Evolutionary conservation across 1,284 basidiomycete species (phyloP).

Genomic region (Ustilago nuda): DNA sequence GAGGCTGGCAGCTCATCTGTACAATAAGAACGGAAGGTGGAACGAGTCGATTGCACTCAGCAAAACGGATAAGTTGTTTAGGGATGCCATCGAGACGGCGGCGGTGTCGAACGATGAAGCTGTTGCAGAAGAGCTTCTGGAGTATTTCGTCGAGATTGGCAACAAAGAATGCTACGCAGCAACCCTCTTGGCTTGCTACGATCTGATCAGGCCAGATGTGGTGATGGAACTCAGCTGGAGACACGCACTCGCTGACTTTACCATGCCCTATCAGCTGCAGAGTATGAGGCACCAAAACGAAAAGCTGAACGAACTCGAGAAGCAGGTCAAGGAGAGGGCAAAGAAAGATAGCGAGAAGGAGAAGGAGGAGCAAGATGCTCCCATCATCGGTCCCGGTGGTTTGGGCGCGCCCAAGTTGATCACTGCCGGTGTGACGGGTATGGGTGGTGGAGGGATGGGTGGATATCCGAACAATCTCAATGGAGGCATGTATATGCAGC

Average conservation of each 20-base stretch:
- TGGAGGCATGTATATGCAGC: constrained; percentile 51
- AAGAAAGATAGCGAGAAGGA: constrained; percentile 83
- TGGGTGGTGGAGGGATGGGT: constrained; percentile 4
- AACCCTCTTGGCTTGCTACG: constrained; percentile 89
- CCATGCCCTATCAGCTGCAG: constrained; percentile 94
- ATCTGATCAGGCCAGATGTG: constrained; percentile 87
- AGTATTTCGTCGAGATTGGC: constrained; percentile 88
- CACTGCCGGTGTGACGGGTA: constrained; percentile 45
- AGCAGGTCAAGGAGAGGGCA: constrained; percentile 80
- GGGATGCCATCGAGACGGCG: constrained; percentile 94
- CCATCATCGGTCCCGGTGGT: constrained; percentile 52
- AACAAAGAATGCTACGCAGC: constrained; percentile 98
- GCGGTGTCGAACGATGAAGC: constrained; percentile 82
- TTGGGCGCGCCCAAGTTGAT: constrained; percentile 53
- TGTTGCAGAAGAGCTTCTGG: constrained; percentile 91
- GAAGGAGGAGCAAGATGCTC: constrained; percentile 75
- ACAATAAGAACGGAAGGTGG: constrained; percentile 96
- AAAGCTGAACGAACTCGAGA: constrained; percentile 75
- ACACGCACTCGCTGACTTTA: constrained; percentile 92
- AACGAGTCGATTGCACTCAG: constrained; percentile 93
- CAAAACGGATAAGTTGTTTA: constrained; percentile 95
- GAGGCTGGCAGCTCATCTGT: constrained; percentile 86
- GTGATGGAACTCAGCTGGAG: constrained; percentile 96
- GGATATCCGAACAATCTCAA: constrained; percentile 47
- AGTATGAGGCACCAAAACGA: constrained; percentile 72